Percentiles rank a stretch among this genome's conserved stretches.
Evolutionary conservation across 2,329 filamentous ascomycete genomes (phyloP).

Genomic region (Aspergillus unguis): DNA sequence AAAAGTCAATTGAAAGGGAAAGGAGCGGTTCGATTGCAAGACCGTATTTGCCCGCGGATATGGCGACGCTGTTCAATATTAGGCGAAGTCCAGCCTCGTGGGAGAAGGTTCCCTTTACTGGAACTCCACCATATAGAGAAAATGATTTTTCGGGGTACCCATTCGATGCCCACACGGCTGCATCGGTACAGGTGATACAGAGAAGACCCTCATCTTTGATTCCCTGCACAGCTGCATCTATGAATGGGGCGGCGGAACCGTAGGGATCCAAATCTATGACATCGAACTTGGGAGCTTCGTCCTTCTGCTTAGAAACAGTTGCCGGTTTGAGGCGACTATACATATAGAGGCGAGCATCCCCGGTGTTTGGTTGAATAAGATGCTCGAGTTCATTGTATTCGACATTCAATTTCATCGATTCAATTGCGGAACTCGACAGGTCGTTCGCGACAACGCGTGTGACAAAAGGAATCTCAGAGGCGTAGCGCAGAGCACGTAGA

Average conservation of each 20-base stretch:
- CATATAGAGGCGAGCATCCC: conserved; percentile 90
- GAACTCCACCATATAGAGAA: conserved; percentile 86
- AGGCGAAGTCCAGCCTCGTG: conserved; percentile 88
- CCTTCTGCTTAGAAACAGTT: conserved; percentile 39
- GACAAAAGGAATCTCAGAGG: conserved; percentile 80
- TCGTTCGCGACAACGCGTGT: conserved; percentile 88
- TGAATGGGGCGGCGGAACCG: conserved; percentile 85
- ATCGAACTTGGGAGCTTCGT: conserved; percentile 64
- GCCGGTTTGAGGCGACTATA: conserved; percentile 60
- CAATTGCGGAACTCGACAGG: conserved; percentile 70
- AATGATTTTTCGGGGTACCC: conserved; percentile 94
- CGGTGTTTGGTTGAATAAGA: conserved; percentile 69
- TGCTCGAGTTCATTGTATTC: conserved; percentile 72
- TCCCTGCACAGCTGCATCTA: conserved; percentile 85
- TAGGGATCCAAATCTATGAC: conserved; percentile 97
- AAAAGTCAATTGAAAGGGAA: conserved; percentile 94
- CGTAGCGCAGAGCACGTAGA: conserved; percentile 84
- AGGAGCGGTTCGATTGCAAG: conserved; percentile 85
- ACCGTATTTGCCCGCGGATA: conserved; percentile 78
- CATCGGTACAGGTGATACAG: conserved; percentile 95
- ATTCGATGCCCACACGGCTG: conserved; percentile 88
- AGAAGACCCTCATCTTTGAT: conserved; percentile 85
- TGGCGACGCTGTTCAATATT: conserved; percentile 77
- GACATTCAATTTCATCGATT: conserved; percentile 80
- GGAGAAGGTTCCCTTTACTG: conserved; percentile 77